Evolutionary conservation across 331 rosid species (phyloP), one percentile per base, ranked within the genome.

Genomic region (Dryas integrifolia): DNA sequence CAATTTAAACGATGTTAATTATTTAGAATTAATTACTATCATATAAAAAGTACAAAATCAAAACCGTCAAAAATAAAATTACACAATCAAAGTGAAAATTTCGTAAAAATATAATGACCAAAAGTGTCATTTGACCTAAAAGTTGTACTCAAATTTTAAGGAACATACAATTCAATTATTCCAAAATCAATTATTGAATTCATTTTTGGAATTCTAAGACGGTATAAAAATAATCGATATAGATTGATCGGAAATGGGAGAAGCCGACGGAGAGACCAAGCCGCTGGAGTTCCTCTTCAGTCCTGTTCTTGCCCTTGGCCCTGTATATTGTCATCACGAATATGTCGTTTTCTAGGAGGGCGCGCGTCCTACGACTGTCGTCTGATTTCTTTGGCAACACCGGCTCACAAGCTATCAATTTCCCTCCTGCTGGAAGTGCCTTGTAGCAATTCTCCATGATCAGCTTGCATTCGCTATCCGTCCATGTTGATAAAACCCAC

Each of bases 401-500:
- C 3, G 98, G 98, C 85, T 91, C 97, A n/a, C 97, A 94, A 2
- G 90, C 88, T 3, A 94, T 88, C 84, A 94, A 13, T 72, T 88
- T 94, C 5, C 97, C 97, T 65, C 97, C 95, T 12, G 41, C 81
- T 0, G 96, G 96, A 3, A 94, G 85, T 39, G 98, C 86, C 63
- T 85, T 84, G 90, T 75, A 79, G 72, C 98, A 83, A 47, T 85
- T 94, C 73, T 81, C 89, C 92, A 94, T 70, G 30, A 94, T 85
- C 51, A 50, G 13, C 82, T 85, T 86, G 88, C 86, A 77, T 81
- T 94, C 97, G 1, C 80, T 83, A 15, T 94, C 98, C 2, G 97
- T 94, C 98, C 98, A 91, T 43, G 98, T 91, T 55, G 87, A 78
- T 45, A 94, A 71, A 68, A 91, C 76, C 97, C 98, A 94, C 97